Conservation (phyloP, 169 alveolate genomes). For the Eimeria maxima region DNA sequence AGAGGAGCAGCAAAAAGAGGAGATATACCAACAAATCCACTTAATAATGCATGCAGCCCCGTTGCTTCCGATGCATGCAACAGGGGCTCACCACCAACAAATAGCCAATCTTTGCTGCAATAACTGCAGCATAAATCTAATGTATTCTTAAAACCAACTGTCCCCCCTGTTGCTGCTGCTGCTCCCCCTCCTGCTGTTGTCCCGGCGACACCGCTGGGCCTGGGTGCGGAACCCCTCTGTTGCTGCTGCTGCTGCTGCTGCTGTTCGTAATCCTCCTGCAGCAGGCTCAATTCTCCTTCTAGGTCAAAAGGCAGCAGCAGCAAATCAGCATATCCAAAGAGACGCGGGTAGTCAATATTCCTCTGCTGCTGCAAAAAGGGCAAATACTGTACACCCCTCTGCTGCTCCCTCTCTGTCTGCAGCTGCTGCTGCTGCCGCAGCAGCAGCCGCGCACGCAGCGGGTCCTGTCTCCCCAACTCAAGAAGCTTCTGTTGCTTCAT, state of each 20-base stretch:
- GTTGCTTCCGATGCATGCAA: constrained; percentile 16
- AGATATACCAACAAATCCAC: constrained; percentile 32
- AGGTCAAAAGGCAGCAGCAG: constrained; percentile 70
- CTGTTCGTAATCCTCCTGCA: neutral
- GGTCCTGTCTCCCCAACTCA: constrained; percentile 38
- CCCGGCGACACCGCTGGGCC: no score
- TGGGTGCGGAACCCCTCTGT: no score
- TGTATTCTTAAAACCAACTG: neutral
- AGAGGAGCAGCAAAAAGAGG: constrained; percentile 64
- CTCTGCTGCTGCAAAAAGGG: constrained; percentile 7
- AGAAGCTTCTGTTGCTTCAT: constrained; percentile 57
- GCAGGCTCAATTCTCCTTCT: constrained; percentile 21
- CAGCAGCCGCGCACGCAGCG: constrained; percentile 61
- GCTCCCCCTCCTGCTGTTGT: constrained; percentile 19
- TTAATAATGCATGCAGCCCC: neutral
- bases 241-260: neutral
- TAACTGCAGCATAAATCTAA: neutral
- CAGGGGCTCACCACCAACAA: constrained; percentile 34
- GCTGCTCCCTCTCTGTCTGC: constrained; percentile 35
- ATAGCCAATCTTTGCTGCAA: constrained; percentile 25
- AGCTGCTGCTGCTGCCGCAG: constrained; percentile 46
- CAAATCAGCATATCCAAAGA: constrained; percentile 39
- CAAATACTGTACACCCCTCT: constrained; percentile 12
- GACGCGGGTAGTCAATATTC: constrained; percentile 43
- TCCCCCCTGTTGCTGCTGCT: neutral